Evolutionary conservation across 768 basidiomycete species (phyloP).

Genomic region (Suillus brevipes): DNA sequence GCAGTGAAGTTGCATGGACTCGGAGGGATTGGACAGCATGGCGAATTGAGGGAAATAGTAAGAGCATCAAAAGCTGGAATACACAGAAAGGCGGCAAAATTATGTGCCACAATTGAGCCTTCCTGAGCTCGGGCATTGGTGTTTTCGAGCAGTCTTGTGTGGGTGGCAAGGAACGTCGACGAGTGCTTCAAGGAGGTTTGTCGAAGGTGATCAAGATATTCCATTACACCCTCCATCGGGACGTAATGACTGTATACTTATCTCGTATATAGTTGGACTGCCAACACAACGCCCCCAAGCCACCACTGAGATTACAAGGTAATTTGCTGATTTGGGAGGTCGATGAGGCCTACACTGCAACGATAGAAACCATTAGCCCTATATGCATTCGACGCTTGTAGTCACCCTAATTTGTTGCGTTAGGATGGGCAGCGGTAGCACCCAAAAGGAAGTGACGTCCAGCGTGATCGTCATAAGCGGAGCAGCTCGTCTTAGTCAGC

Average conservation of each 20-base stretch:
- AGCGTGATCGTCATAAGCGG: no score
- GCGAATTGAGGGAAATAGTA: background rate
- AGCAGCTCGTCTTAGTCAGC: constrained; percentile 3
- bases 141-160: background rate
- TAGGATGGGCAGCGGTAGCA: background rate
- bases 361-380: background rate
- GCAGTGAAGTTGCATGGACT: background rate
- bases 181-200: background rate
- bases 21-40: background rate
- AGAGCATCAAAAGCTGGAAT: background rate
- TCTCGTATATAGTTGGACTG: background rate
- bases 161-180: background rate
- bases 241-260: background rate
- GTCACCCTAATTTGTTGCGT: background rate
- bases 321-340: background rate
- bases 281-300: background rate
- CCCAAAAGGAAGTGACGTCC: background rate
- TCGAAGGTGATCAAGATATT: background rate
- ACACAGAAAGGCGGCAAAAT: no score
- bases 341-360: background rate
- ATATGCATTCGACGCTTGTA: background rate
- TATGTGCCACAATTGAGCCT: background rate
- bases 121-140: background rate
- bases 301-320: no score
- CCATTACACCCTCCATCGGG: background rate